Evolutionary conservation across 176 grass and related monocot genomes (phyloP), one percentile per base, ranked within the genome.

Genomic region (Thinopyrum elongatum): DNA sequence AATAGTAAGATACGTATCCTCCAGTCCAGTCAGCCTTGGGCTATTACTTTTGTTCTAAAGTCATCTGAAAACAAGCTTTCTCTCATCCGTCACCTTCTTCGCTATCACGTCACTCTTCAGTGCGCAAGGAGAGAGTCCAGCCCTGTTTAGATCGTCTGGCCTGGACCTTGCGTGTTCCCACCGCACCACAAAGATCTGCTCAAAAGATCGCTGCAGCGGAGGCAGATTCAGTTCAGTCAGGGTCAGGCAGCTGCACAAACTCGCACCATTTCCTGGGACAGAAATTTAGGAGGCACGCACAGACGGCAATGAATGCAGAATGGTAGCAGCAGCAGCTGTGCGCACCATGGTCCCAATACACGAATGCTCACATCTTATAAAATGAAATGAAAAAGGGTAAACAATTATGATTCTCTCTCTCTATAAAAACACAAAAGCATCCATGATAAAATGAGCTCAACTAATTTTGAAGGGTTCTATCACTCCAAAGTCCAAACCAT

Each of bases 31-130:
- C n/a, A n/a, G n/a, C n/a, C n/a, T n/a, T n/a, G n/a, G n/a, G n/a
- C n/a, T n/a, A n/a, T n/a, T n/a, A n/a, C n/a, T n/a, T n/a, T n/a
- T n/a, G n/a, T n/a, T n/a, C n/a, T 15, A 74, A 77, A 70, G 71
- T 70, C 51, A 15, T 19, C 78, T 64, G 71, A 25, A 53, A 47
- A 61, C 79, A 70, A 38, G 29, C 28, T 19, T 76, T 21, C 60
- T 39, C 51, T 12, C 62, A 49, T 77, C 59, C 88, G 68, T 70
- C 83, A 10, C 47, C 75, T 66, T 28, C 74, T 31, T 82, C 88
- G 62, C 78, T 8, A 39, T 86, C 83, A 86, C 71, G 83, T 90
- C 88, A 82, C 31, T 42, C 55, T 61, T 69, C 79, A 49, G 26
- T 82, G 88, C 78, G 78, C 61, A 12, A 41, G 2, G 19, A 14